Conservation (phyloP, 352 stramenopile species). For the Globisporangium camurandrum region DNA sequence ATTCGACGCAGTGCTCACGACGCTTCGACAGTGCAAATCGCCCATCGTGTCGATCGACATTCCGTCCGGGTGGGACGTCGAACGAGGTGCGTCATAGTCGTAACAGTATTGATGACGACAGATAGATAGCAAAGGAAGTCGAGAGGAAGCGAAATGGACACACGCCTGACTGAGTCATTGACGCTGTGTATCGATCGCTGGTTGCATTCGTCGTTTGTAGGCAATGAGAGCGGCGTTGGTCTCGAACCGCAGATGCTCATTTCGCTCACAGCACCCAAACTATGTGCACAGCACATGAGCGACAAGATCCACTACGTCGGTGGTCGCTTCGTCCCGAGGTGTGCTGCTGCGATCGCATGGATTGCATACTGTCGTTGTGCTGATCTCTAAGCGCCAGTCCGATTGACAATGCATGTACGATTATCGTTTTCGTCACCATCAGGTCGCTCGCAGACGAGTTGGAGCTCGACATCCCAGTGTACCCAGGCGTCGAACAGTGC, state of each 20-base stretch:
- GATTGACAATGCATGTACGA: background rate
- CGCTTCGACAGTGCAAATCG: constrained; percentile 40
- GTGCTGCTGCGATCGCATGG: constrained; percentile 11
- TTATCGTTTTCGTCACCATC: background rate
- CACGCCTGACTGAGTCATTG: no score
- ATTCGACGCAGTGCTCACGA: constrained; percentile 86
- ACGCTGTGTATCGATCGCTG: background rate
- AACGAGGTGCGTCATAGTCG: constrained; percentile 41
- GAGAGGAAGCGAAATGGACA: no score
- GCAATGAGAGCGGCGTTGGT: constrained; percentile 62
- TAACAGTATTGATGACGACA: constrained; percentile 3
- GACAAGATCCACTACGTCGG: constrained; percentile 92
- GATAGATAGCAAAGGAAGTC: no score
- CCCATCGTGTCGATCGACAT: constrained; percentile 97
- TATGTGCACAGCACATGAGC: constrained; percentile 87
- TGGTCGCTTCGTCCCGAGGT: constrained; percentile 93
- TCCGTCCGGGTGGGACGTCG: constrained; percentile 97
- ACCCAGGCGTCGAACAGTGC: constrained; percentile 53
- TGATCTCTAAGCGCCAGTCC: no score
- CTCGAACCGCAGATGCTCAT: constrained; percentile 92
- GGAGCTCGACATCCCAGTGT: constrained; percentile 51
- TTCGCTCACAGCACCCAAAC: constrained; percentile 96
- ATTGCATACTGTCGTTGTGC: background rate
- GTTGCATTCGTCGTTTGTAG: constrained; percentile 14
- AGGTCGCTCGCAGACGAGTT: constrained; percentile 57